Base-by-base conservation (phyloP, 192 early-diverging fungal genomes). In the Anaeromyces robustus region DNA sequence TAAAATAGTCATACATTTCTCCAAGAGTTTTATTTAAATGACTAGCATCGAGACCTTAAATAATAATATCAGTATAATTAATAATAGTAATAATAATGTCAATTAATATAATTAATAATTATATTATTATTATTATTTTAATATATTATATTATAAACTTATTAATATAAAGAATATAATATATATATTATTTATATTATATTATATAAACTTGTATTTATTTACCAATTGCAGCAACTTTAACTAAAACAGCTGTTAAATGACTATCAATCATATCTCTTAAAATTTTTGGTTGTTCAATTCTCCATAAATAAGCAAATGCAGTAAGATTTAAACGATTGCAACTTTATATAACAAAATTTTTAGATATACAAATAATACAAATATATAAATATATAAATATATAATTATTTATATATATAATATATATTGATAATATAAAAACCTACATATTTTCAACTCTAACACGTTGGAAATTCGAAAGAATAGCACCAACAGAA, bases 381-480 rank as follows among this genome's bases (percentile, higher is more conserved):
- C 19, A 79, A 77, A 77, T 77, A 78, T 26, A 79, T 13, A 29
- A 22, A 59, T 30, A 81, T 29, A 16, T 13, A 77, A 26, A 85
- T 26, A 30, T 77, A 78, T 26, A 79, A n/a, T 31, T 77, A 31
- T 39, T 12, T 28, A 79, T 41, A 29, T 34, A 82, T n/a, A n/a
- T 78, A 78, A 29, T 29, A 83, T 29, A 29, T 84, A 26, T 28
- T 12, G 16, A 32, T 28, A 84, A 28, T 84, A 2, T 84, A 77
- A 88, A 29, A 14, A 82, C 89, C 79, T 90, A 97, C 88, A 99
- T 94, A 86, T 96, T 87, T 84, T 99, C 96, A 7, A 99, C 95
- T 32, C 97, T 93, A 77, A 97, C 93, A n/a, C 96, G 90, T 84
- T 99, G 97, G 86, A 98, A 99, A 83, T 92, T 96, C 6, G 96